Evolutionary conservation across 306 rosid genomes (phyloP), one percentile per base, ranked within the genome.

Genomic region (Begonia loranthoides): DNA sequence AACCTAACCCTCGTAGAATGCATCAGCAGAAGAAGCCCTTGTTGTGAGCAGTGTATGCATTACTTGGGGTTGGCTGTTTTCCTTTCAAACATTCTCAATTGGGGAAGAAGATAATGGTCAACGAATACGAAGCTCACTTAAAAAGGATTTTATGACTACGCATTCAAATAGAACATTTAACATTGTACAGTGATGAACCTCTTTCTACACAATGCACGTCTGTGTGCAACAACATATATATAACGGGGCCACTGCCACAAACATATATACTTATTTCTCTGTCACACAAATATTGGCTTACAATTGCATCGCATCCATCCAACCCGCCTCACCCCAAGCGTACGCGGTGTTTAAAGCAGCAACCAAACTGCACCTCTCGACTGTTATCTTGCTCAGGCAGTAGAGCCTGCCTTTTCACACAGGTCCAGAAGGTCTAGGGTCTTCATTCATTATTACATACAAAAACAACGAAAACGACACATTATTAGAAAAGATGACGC

Each of bases 381-480:
- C 34, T 76, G 63, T 82, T 75, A 76, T 67, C 14, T 14, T 60
- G 67, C 71, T 92, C 78, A 92, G 60, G 87, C 95, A 39, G 71
- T 80, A 0, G 88, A 74, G 52, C 96, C 99, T 2, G 94, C 88
- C 79, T 86, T 95, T 63, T 86, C 94, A 47, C 99, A 92, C 34
- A 92, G 76, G 72, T 92, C 99, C 69, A 83, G 65, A 36, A 92
- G 84, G 63, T 83, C 94, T 74, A 92, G 77, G 48, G 99, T 92
- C 99, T 92, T 82, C 82, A 74, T 39, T 28, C 44, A 66, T 46
- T 50, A 55, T 33, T 28, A 13, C 41, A 61, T 4, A 7, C 46
- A 60, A 9, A 28, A 28, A 2, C 9, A 28, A 28, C 36, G 36
- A 3, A 28, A 28, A 5, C 0, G 36, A 28, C 36, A 0, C 8